Evolutionary conservation across 2,329 filamentous ascomycete genomes (phyloP), one percentile per base, ranked within the genome.

Genomic region (Exophiala alcalophila): DNA sequence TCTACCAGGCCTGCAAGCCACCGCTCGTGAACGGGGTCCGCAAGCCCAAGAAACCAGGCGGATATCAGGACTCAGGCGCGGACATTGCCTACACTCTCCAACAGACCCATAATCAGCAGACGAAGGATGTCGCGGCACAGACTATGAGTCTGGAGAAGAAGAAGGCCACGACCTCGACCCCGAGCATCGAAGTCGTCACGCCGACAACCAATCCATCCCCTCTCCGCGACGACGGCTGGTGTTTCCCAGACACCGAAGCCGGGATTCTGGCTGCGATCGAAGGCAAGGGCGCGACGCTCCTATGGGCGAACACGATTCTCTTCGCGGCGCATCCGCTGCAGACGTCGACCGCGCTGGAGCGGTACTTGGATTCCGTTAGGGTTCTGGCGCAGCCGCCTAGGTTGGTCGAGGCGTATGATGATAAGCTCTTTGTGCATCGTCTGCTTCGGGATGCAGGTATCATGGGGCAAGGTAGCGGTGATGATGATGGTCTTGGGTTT

Each of bases 241-340:
- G 61, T 30, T 72, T 69, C 42, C 62, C 69, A 2, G 69, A 72
- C 44, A 68, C 65, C 5, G 65, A 70, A 43, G 58, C 59, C 3
- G 68, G 68, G 1, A 67, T 72, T n/a, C 30, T 65, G 0, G 44
- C 56, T 3, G 71, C 70, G 0, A 36, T 73, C 1, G 37, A 62
- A 2, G n/a, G n/a, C n/a, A 55, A 56, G 25, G 68, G 69, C 0
- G 66, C 67, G 0, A 74, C 66, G 1, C 65, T 70, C 49, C 55
- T 75, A 3, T 75, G 71, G 70, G 69, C 70, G 1, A 76, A 76
- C 48, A 76, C 72, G 0, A 68, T 75, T 27, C 54, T 75, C 1
- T 76, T 75, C 50, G 61, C 64, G 0, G 61, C 63, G 0, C 72
- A 76, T 53, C 71, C 72, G 2, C 58, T 76, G 0, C 72, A 77